phyloP scores from a whole-genome alignment of 208 protist genomes.

The Crithidia mellificae region DNA sequence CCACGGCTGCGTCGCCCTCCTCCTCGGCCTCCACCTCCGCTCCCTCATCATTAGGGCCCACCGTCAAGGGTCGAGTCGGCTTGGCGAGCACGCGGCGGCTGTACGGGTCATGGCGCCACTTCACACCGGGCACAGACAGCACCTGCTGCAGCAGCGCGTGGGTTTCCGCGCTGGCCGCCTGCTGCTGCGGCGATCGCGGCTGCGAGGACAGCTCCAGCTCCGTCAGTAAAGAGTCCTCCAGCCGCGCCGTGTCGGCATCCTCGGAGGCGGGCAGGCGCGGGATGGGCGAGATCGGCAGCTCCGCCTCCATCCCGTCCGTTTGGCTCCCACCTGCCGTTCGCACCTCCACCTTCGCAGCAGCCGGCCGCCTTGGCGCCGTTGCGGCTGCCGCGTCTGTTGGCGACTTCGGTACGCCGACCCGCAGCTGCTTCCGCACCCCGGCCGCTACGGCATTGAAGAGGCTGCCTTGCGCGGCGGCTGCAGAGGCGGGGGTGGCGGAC shows the following conservation, averaged over 20 bases:
- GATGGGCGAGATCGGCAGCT: conserved; percentile 29
- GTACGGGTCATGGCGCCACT: conserved; percentile 80
- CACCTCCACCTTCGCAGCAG: too few species aligned
- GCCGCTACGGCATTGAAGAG: background rate
- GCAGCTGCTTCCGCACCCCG: background rate
- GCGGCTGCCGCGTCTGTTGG: too few species aligned
- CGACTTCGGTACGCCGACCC: background rate
- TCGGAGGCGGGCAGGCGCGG: conserved; percentile 6
- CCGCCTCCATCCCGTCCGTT: conserved; percentile 6
- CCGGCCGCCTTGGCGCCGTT: too few species aligned
- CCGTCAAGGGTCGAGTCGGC: background rate
- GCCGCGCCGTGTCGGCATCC: conserved; percentile 10
- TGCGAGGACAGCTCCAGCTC: background rate
- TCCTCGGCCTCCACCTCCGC: background rate
- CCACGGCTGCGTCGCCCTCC: background rate
- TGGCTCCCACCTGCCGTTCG: too few species aligned
- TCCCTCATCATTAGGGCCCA: too few species aligned
- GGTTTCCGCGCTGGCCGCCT: conserved; percentile 11
- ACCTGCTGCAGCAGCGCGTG: conserved; percentile 26
- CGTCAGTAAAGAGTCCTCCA: conserved; percentile 7
- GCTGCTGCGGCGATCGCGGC: background rate
- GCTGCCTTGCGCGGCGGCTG: background rate
- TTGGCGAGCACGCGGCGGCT: conserved; percentile 37
- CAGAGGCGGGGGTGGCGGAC: background rate
- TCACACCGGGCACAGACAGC: conserved; percentile 41